Evolutionary conservation across 2,329 filamentous ascomycete genomes (phyloP), one percentile per base, ranked within the genome.

Genomic region (Xylariales sp.): DNA sequence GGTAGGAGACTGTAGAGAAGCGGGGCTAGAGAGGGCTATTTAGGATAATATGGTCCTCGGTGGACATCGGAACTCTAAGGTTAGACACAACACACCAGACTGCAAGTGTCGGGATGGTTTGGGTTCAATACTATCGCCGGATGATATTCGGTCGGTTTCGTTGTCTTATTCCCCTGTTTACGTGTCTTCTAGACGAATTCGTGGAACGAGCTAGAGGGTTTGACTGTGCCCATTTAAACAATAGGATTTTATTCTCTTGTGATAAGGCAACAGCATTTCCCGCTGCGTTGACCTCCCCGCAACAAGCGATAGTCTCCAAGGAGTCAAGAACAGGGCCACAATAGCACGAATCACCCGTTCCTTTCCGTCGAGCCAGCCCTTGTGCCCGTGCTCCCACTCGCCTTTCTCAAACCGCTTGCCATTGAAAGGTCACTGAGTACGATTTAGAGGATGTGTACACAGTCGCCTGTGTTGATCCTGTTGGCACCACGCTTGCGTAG

Each of bases 391-490:
- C 34, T 2, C 48, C 41, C 46, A 1, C 8, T 28, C 14, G 2
- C 10, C 2, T 8, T 4, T 2, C 9, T 65, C 34, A 70, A 1
- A 32, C 36, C 1, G 68, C 18, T 34, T 67, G 18, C 73, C 73
- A 75, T 50, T 73, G 55, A 52, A 75, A 62, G 6, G 68, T 73
- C 9, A 72, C 73, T 1, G 49, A 58, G n/a, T 69, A 70, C 39
- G 64, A 50, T 2, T 71, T 65, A 23, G 69, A 58, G 14, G 57
- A 64, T 1, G 74, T 68, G 48, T 70, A 75, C 9, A 75, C 69
- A 7, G 68, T 70, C n/a, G 69, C 73, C 59, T 75, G 74, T 3
- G 69, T 71, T 32, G 65, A 63, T 9, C 74, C 74, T 32, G 69
- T 67, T 5, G 74, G 74, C 5, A 74, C 71, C 0, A 62, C 63